Base-by-base conservation (phyloP, 2,329 filamentous ascomycete genomes). In the Microcyclosporella mali region DNA sequence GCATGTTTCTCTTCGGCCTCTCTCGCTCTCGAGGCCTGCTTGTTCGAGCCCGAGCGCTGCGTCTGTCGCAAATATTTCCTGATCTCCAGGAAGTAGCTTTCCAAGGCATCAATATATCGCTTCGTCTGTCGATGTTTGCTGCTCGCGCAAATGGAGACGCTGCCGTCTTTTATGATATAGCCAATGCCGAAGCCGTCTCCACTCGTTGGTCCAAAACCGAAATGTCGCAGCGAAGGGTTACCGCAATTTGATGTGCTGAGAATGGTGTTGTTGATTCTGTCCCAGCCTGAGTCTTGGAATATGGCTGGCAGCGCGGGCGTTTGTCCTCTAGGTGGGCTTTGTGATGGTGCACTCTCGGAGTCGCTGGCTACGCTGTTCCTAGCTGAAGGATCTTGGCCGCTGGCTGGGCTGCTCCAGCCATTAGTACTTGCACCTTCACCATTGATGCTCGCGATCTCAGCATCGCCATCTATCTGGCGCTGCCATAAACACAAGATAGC, bases 181-280 rank as follows among this genome's bases (percentile, higher is more conserved):
- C 92, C 92, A 43, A 98, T 95, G 21, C 92, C 92, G 60, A 97
- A 97, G 0, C 92, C 92, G 53, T 95, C 88, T 2, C 82, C 90
- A 0, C 86, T 90, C 0, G 90, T 94, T 1, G 92, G 92, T 0
- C 92, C 92, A 62, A 98, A 98, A 3, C 92, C 92, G 58, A 98
- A 98, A 57, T 97, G 90, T 2, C 92, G 82, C 14, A 98, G 79
- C 0, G 84, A 88, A 0, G 92, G 92, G 66, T 97, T 98, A 46
- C 92, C 92, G 66, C 92, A 98, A 72, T 98, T 98, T n/a, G 89
- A 95, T 0, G 92, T 97, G 6, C 87, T 94, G 30, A 98, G 72
- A 51, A 97, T 87, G 7, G 90, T 97, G 50, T 79, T 94, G 71
- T 97, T 97, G 52, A 95, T 78, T 62, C 85, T 89, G 66, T 97